Conservation (phyloP, 2,329 filamentous ascomycete species). For the Scytalidium lignicola region DNA sequence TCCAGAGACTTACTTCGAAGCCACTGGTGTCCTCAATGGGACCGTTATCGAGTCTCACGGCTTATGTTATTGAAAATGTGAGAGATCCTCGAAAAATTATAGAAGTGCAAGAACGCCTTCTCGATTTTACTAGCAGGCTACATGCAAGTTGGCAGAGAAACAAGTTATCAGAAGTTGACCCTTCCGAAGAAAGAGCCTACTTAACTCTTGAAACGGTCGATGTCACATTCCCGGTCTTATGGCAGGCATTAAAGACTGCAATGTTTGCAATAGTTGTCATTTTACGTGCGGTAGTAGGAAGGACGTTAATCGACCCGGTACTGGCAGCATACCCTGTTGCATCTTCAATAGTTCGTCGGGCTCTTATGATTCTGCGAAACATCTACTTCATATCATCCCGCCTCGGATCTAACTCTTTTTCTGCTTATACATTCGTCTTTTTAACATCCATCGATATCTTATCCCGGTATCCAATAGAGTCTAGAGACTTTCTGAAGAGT, state of each 20-base stretch:
- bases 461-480: conserved; percentile 52
- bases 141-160: conserved; percentile 63
- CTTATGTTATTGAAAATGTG: conserved; percentile 55
- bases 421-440: conserved; percentile 65
- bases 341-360: conserved; percentile 54
- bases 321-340: conserved; percentile 48
- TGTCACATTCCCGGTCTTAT: conserved; percentile 55
- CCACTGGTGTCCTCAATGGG: conserved; percentile 58
- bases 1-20: conserved; percentile 49
- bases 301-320: conserved; percentile 49
- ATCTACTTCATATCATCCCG: conserved; percentile 66
- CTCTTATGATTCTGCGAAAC: conserved; percentile 58
- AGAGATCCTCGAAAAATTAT: conserved; percentile 37
- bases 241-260: conserved; percentile 58
- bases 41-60: conserved; percentile 56
- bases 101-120: conserved; percentile 46
- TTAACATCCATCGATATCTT: conserved; percentile 66
- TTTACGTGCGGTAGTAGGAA: conserved; percentile 52
- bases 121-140: conserved; percentile 38
- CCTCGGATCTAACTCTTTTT: conserved; percentile 58
- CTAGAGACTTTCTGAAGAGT: conserved; percentile 50
- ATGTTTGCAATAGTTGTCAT: conserved; percentile 62
- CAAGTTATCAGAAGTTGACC: conserved; percentile 61
- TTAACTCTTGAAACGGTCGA: conserved; percentile 53
- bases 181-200: conserved; percentile 51